A percentile compares a stretch with the other conserved stretches of the same genome.
Conservation (phyloP, 495 filamentous ascomycete species). For the Penicillium psychrofluorescens region DNA sequence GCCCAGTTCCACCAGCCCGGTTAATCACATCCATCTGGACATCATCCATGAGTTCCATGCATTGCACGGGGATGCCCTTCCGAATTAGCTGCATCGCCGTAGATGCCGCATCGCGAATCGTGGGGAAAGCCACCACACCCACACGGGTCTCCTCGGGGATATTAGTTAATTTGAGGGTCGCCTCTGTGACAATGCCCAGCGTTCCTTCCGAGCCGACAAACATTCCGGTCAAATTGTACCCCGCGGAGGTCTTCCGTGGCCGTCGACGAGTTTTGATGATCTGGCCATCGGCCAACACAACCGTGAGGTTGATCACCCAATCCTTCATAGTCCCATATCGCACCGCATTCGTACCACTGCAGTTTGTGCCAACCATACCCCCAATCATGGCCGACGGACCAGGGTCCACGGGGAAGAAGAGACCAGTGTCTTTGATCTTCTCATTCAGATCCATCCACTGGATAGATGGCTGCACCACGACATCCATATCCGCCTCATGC, state of each 20-base stretch:
- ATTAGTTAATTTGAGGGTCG: constrained; percentile 73
- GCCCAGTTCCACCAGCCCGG: constrained; percentile 60
- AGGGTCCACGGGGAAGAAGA: constrained; percentile 88
- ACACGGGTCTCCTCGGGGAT: constrained; percentile 75
- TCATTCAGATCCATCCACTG: constrained; percentile 89
- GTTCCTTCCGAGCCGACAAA: constrained; percentile 94
- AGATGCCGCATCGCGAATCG: constrained; percentile 71
- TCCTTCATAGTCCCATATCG: constrained; percentile 95
- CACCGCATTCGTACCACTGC: constrained; percentile 88
- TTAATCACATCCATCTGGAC: constrained; percentile 95
- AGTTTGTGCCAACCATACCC: constrained; percentile 93
- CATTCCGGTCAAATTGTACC: constrained; percentile 78
- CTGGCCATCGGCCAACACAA: constrained; percentile 87
- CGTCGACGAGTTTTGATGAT: constrained; percentile 71
- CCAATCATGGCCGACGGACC: constrained; percentile 72
- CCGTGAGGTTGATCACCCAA: constrained; percentile 86
- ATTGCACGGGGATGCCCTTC: constrained; percentile 75
- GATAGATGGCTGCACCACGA: constrained; percentile 84
- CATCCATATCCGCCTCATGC: constrained; percentile 83
- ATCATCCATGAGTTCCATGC: constrained; percentile 89
- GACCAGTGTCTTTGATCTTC: constrained; percentile 61
- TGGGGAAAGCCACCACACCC: constrained; percentile 73
- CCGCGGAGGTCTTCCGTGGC: constrained; percentile 69
- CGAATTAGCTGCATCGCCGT: constrained; percentile 74
- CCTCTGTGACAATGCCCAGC: constrained; percentile 81